Evolutionary conservation across 2,329 filamentous ascomycete genomes (phyloP), one percentile per base, ranked within the genome.

Genomic region (Nannizziopsis barbatae): DNA sequence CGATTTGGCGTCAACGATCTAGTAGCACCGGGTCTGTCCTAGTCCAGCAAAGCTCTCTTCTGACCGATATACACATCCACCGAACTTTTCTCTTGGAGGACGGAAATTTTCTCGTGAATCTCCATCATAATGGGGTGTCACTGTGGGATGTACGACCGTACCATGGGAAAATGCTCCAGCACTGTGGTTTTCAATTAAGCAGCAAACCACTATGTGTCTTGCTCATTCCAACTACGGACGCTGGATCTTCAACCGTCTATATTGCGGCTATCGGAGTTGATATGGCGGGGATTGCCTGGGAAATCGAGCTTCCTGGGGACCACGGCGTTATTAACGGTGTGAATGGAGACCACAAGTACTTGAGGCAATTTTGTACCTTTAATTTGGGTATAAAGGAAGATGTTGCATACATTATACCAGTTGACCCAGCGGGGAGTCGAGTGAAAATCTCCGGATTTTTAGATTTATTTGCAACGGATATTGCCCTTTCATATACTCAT

Each of bases 401-500:
- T 49, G 63, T 78, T 17, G 68, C 69, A 3, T 77, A 76, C 54
- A 71, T 94, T 14, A 70, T 94, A 8, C 86, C 88, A 0, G 86
- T 94, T 41, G 89, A 95, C 58, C 87, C 88, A 44, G 88, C 87
- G 1, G 89, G 88, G 1, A 80, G 83, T 9, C 72, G 76, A 35
- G 77, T 81, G 1, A 74, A 81, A 2, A 77, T 80, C 9, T 85
- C 86, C 3, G 85, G 83, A 0, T 93, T 88, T 53, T 74, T 94
- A 30, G 88, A 95, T 63, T 78, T 86, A 0, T 94, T 95, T 62
- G 84, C 87, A 9, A 80, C 83, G 35, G 88, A 95, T 60, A 80
- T 93, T 43, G 87, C 86, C 10, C 80, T 94, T 20, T 92, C 88
- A 0, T 94, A 92, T 61, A 90, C 84, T 0, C 73, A 77, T 17